Evolutionary conservation across 1,284 basidiomycete genomes (phyloP).

Genomic region (Rugosomyces carneus): DNA sequence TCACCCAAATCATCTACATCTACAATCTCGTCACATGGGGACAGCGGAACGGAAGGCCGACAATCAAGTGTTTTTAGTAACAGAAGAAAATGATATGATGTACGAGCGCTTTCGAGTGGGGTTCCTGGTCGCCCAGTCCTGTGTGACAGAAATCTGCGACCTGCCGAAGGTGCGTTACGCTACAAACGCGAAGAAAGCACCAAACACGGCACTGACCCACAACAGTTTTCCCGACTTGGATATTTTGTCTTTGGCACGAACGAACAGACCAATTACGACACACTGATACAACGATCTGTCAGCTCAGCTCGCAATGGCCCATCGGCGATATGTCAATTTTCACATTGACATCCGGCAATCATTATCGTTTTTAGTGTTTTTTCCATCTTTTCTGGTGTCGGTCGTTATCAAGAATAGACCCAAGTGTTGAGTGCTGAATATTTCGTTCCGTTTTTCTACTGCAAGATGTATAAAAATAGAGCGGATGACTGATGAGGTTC

Average conservation of each 20-base stretch:
- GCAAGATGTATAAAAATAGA: background rate
- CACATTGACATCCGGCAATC: conserved; percentile 32
- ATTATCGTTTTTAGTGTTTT: conserved; percentile 23
- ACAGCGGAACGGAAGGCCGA: too few species aligned
- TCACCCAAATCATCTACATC: too few species aligned
- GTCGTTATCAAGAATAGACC: background rate
- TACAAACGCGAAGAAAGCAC: background rate
- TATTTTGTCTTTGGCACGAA: conserved; percentile 34
- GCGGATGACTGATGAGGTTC: background rate
- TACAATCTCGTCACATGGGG: too few species aligned
- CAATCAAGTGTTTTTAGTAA: too few species aligned
- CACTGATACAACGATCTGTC: conserved; percentile 30
- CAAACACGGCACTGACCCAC: background rate
- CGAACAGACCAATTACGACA: conserved; percentile 30
- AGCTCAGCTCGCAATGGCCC: conserved; percentile 28
- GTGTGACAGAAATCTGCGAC: background rate
- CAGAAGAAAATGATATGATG: too few species aligned
- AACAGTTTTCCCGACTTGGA: conserved; percentile 20
- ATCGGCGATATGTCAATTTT: conserved; percentile 24
- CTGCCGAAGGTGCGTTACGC: background rate
- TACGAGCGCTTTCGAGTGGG: too few species aligned
- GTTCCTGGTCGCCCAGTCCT: background rate
- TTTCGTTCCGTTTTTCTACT: background rate
- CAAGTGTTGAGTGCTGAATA: background rate
- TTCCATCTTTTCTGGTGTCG: conserved; percentile 18